Evolutionary conservation across 345 rosid genomes (phyloP), one percentile per base, ranked within the genome.

Genomic region (Camelina neglecta): DNA sequence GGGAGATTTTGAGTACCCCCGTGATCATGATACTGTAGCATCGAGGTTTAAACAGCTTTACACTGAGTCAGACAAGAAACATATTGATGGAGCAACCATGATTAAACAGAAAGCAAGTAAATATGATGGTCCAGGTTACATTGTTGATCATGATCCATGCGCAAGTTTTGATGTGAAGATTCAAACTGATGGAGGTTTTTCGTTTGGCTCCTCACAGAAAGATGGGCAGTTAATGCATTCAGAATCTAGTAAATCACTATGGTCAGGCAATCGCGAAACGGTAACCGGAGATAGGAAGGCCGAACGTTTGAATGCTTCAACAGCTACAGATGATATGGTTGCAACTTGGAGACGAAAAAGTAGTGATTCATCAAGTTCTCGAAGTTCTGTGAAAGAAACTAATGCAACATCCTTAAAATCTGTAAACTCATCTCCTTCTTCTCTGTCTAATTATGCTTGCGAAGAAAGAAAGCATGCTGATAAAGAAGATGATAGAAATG

Each of bases 1-100:
- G 83, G 97, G 97, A 65, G 97, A 77, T 71, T 56, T 91, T 45
- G 99, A 96, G 74, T 95, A 89, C 75, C 79, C 89, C 36, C 84
- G 56, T 60, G 97, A 88, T 79, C 89, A 82, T 59, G 94, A 89
- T 71, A 78, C 67, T 79, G 84, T 83, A 60, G 64, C 79, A 72
- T 84, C 90, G 39, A 87, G 83, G 60, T 86, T 88, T 51, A 84
- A 75, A 33, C 77, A 79, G 71, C 81, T 79, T 76, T 81, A 82
- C 60, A 74, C 60, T 68, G 93, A 81, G 53, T 55, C 81, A 44
- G 89, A 90, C 31, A 87, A 86, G 75, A 89, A 86, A 75, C 66
- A 84, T 75, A 69, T 70, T 64, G 88, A 80, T 64, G 83, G 83
- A 71, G 73, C 75, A 69, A 82, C 54, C 75, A 79, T 65, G 79